Evolutionary conservation across 768 basidiomycete species (phyloP), one percentile per base, ranked within the genome.

Genomic region (Wakefieldia striispora): DNA sequence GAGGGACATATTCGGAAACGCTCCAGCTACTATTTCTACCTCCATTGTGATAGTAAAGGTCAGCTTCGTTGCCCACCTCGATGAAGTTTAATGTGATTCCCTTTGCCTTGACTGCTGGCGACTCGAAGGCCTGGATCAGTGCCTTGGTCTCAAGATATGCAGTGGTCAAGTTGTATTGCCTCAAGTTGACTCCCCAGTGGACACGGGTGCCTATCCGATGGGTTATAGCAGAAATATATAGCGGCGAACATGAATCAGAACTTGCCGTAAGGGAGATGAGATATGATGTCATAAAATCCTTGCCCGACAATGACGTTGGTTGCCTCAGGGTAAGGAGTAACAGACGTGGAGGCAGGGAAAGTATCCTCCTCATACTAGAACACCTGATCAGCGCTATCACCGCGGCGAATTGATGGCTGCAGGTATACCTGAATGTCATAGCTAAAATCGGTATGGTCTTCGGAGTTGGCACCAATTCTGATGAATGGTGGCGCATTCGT

Each of bases 181-280:
- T 82, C n/a, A 86, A 66, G 63, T 88, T 86, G 40, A 86, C 69
- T 13, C 83, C 84, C 82, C 82, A 87, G 13, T 72, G 79, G 54
- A 87, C 80, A 43, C 75, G 77, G 10, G 83, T 83, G 21, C 77
- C 83, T 83, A 54, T 44, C 14, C 21, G 31, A n/a, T 17, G n/a
- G 7, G 31, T 8, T 11, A 26, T 16, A 34, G 36, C 19, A n/a
- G 6, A 34, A 41, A 36, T 34, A 17, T 26, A 17, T 14, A 9
- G 44, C 38, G 33, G 19, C 24, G 26, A n/a, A 40, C 20, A 10
- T 9, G 27, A 51, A 17, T 23, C 10, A 20, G 40, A 24, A 53
- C 68, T 44, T 59, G 76, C 81, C 72, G 5, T 66, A 50, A 16
- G 81, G 83, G 34, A 86, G 73, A 55, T 76, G 76, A 27, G 73